Conservation (phyloP, 176 grass and related monocot genomes). For the Avena insularis region DNA sequence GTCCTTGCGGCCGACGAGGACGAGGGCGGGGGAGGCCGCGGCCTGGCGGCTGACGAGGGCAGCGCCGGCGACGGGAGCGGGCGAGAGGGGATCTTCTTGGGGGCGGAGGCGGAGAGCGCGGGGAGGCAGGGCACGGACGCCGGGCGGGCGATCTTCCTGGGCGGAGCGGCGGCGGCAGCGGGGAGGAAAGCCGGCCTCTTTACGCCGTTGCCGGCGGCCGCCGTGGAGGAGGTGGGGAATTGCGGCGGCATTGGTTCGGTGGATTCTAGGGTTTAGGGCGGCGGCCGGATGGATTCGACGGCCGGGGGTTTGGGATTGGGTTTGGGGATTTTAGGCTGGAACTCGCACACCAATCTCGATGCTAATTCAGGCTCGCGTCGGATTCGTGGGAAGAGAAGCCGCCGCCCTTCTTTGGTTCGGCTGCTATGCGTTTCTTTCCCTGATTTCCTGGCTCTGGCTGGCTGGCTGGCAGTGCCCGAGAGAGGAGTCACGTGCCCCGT, state of each 20-base stretch:
- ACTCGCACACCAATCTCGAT: not conserved
- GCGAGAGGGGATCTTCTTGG: slow-evolving; percentile 6
- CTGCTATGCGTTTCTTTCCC: too few species aligned
- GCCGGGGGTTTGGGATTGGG: not conserved
- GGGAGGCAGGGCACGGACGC: slow-evolving; percentile 25
- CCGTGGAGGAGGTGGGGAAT: not conserved
- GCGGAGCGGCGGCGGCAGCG: not conserved
- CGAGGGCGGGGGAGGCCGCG: not conserved
- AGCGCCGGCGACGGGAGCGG: not conserved
- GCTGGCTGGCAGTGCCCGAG: not conserved
- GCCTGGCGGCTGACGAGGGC: not conserved
- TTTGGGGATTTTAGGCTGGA: not conserved
- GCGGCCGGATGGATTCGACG: not conserved
- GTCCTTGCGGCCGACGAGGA: too few species aligned
- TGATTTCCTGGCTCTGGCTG: too few species aligned
- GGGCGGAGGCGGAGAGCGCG: not conserved
- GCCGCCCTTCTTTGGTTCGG: not conserved
- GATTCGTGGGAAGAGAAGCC: not conserved
- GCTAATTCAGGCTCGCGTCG: not conserved
- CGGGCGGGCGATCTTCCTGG: slow-evolving; percentile 38
- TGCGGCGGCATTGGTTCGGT: slow-evolving; percentile 32
- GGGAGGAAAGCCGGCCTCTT: slow-evolving; percentile 17
- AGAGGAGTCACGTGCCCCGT: not conserved
- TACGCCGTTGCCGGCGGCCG: not conserved
- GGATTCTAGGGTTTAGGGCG: slow-evolving; percentile 26